Conservation (phyloP, 1,139 yeast genomes). For the Pichia sp. region DNA sequence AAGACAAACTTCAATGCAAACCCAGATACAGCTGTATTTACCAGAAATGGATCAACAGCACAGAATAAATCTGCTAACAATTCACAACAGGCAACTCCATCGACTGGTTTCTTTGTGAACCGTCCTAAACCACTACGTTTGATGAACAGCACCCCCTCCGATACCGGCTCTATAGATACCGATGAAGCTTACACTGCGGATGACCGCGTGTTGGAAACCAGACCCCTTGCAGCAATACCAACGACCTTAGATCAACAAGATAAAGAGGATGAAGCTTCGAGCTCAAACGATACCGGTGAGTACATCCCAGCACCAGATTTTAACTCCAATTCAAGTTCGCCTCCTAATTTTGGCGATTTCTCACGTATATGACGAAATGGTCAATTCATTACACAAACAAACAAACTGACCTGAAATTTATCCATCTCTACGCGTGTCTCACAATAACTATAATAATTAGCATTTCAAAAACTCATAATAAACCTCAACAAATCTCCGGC, state of each 20-base stretch:
- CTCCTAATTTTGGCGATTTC: background rate
- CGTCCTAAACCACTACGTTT: constrained; percentile 17
- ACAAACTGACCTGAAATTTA: too few species aligned
- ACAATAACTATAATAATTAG: too few species aligned
- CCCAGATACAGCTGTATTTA: constrained; percentile 4
- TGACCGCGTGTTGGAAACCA: too few species aligned
- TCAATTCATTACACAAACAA: background rate
- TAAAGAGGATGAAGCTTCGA: background rate
- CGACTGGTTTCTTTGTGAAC: constrained; percentile 24
- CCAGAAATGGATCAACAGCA: background rate
- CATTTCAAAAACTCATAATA: too few species aligned
- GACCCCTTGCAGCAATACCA: background rate
- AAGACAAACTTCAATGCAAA: constrained; percentile 3
- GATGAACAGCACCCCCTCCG: constrained; percentile 8
- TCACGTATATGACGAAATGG: constrained; percentile 4
- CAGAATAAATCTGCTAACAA: constrained; percentile 5
- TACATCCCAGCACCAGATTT: constrained; percentile 6
- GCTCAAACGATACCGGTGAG: constrained; percentile 4
- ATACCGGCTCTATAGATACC: constrained; percentile 2
- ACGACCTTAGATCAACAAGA: background rate
- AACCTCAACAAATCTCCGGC: too few species aligned
- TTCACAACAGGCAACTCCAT: background rate
- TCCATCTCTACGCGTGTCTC: too few species aligned
- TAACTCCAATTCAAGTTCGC: constrained; percentile 3
- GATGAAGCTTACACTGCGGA: background rate